Conservation (phyloP, 176 grass and related monocot species). For the Aegilops speltoides region DNA sequence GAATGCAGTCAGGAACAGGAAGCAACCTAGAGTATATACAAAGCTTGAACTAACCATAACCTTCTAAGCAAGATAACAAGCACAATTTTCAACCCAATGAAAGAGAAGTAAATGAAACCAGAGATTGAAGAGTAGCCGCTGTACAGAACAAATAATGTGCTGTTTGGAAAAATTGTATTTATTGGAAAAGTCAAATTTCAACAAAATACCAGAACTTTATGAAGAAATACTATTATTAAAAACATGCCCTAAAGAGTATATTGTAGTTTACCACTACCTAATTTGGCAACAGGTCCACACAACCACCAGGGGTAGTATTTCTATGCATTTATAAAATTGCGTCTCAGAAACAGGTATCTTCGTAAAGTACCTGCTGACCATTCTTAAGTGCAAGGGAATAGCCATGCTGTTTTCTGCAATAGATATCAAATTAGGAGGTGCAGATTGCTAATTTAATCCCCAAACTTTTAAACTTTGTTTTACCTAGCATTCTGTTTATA, state of each 20-base stretch:
- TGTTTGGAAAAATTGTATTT: neutral
- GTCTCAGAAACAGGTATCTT: neutral
- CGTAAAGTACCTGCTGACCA: neutral
- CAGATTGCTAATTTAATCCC: neutral
- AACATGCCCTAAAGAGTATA: neutral
- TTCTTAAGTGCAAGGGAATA: constrained; percentile 1
- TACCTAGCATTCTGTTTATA: neutral
- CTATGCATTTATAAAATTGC: neutral
- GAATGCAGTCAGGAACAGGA: constrained; percentile 4
- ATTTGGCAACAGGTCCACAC: neutral
- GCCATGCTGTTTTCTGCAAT: neutral
- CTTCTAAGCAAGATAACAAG: neutral
- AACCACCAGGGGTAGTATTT: neutral
- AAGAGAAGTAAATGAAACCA: neutral
- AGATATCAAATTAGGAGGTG: neutral
- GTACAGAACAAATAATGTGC: neutral
- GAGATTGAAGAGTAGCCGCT: neutral
- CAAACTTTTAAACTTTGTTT: neutral
- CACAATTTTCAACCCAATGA: constrained; percentile 4
- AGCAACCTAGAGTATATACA: neutral
- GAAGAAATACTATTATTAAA: neutral
- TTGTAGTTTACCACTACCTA: neutral
- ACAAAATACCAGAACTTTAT: neutral
- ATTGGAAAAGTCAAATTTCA: neutral
- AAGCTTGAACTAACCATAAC: neutral